Percentiles rank a stretch among this genome's conserved stretches.
phyloP scores from a whole-genome alignment of 106 monocot genomes.

The Dendrobium officinale region DNA sequence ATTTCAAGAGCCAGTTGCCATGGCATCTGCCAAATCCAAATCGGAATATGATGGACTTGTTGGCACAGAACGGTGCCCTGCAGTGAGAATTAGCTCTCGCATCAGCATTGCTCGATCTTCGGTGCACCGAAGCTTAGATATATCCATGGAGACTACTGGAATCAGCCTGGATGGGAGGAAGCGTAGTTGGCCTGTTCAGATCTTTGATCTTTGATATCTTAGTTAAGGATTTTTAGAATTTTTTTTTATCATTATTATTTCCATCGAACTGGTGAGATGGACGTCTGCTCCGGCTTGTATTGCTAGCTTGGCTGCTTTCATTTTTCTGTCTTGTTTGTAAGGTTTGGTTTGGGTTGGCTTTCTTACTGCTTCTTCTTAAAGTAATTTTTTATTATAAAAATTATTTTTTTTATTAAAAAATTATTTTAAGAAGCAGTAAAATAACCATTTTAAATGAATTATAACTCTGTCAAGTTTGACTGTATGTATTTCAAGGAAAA shows the following conservation, averaged over 20 bases:
- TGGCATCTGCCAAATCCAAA: constrained; percentile 23
- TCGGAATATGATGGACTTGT: constrained; percentile 13
- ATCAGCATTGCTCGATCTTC: constrained; percentile 77
- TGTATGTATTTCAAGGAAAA: too few species aligned
- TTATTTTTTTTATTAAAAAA: too few species aligned
- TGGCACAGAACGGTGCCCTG: constrained; percentile 55
- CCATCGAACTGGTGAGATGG: not conserved
- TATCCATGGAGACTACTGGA: constrained; percentile 66
- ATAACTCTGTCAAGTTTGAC: too few species aligned
- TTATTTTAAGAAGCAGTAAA: too few species aligned
- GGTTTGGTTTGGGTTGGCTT: too few species aligned
- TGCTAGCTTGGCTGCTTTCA: too few species aligned
- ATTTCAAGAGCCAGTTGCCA: constrained; percentile 74
- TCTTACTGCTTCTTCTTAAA: too few species aligned
- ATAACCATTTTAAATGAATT: too few species aligned
- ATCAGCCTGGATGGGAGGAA: constrained; percentile 44
- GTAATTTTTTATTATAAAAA: too few species aligned
- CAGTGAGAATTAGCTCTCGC: constrained; percentile 30
- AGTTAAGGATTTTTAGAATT: not conserved
- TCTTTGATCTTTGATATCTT: constrained; percentile 40
- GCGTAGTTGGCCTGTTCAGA: constrained; percentile 55
- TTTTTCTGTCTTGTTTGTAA: too few species aligned
- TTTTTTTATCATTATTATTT: not conserved
- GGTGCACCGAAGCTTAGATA: constrained; percentile 67
- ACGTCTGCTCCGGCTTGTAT: not conserved